Conservation (phyloP, 192 early-diverging fungal species). For the Coemansia interrupta region DNA sequence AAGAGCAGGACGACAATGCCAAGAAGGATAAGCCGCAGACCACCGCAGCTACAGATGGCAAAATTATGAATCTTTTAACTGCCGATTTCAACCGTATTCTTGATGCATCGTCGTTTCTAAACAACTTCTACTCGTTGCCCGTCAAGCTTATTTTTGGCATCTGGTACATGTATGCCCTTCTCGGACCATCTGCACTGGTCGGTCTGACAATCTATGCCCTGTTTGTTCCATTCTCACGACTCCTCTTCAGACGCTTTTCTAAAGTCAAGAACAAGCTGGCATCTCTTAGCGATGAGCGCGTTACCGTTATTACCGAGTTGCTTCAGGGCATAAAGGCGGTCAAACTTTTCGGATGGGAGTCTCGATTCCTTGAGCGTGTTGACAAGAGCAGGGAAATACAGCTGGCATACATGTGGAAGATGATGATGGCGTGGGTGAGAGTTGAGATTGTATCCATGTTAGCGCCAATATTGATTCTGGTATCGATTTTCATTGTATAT, state of each 20-base stretch:
- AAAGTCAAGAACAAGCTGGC: constrained; percentile 54
- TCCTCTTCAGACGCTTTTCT: constrained; percentile 59
- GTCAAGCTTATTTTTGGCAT: constrained; percentile 64
- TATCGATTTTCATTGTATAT: constrained; percentile 62
- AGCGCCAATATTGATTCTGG: constrained; percentile 58
- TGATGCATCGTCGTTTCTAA: constrained; percentile 55
- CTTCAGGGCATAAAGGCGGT: constrained; percentile 88
- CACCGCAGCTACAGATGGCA: constrained; percentile 55
- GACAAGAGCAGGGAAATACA: constrained; percentile 62
- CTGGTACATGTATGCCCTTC: constrained; percentile 65
- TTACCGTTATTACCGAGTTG: constrained; percentile 79
- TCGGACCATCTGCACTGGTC: constrained; percentile 77
- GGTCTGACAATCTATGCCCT: constrained; percentile 67
- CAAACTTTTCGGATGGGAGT: constrained; percentile 89
- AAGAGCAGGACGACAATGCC: background rate
- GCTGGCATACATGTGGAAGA: constrained; percentile 52
- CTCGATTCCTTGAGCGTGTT: constrained; percentile 67
- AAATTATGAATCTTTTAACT: constrained; percentile 67
- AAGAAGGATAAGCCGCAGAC: constrained; percentile 17
- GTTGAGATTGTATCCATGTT: constrained; percentile 48
- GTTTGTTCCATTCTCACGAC: constrained; percentile 59
- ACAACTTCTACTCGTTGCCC: constrained; percentile 61
- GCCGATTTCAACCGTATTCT: constrained; percentile 66
- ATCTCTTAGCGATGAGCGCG: constrained; percentile 67
- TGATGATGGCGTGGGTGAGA: constrained; percentile 56